Conservation (phyloP, 192 early-diverging fungal species). For the Rhizophagus sp. region DNA sequence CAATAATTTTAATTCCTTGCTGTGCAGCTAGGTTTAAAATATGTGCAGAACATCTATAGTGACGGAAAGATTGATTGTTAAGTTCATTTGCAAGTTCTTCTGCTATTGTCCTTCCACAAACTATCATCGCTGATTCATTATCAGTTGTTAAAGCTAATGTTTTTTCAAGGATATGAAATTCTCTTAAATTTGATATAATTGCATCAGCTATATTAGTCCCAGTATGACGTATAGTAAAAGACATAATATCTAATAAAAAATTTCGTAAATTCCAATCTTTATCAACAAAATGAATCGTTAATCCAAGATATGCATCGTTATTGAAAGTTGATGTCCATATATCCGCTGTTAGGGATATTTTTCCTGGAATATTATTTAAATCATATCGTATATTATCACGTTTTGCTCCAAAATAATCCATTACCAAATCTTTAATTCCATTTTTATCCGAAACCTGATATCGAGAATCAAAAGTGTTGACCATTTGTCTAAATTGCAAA, state of each 20-base stretch:
- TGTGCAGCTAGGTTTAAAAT: neutral
- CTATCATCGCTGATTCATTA: neutral
- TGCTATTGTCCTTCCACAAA: neutral
- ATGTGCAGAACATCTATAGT: neutral
- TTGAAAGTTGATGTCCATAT: no score
- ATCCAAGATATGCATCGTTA: no score
- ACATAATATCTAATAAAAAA: conserved; percentile 13
- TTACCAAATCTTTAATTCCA: no score
- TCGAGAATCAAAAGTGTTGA: no score
- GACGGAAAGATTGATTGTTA: neutral
- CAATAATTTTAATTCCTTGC: neutral
- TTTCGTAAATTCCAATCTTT: neutral
- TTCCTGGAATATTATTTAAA: no score
- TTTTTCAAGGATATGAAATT: neutral
- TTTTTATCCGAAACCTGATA: no score
- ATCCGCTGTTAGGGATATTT: no score
- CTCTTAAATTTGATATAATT: neutral
- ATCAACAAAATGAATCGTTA: conserved; percentile 15
- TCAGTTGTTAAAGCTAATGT: neutral
- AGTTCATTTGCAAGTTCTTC: neutral
- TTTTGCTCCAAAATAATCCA: no score
- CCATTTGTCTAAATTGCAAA: no score
- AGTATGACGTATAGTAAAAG: neutral
- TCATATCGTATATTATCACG: no score
- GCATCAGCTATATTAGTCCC: neutral